Conservation (phyloP, 352 stramenopile genomes). For the Pythium folliculosum region DNA sequence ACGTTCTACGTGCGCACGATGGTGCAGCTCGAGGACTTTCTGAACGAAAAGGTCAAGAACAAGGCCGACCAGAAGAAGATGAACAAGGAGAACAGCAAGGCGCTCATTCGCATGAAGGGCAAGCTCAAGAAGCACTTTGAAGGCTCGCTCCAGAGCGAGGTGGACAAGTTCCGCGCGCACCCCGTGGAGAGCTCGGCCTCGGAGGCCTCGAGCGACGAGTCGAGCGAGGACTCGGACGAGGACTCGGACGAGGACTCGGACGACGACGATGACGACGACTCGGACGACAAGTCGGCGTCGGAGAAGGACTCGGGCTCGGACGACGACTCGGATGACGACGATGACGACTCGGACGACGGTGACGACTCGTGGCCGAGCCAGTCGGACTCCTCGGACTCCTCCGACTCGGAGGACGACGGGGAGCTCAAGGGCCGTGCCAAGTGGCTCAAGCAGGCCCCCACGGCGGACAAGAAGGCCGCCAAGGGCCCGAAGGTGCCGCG, state of each 20-base stretch:
- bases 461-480: conserved; percentile 33
- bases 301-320: conserved; percentile 36
- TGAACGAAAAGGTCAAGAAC: conserved; percentile 92
- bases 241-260: conserved; percentile 35
- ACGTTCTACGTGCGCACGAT: conserved; percentile 94
- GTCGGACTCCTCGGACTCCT: conserved; percentile 59
- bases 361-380: conserved; percentile 34
- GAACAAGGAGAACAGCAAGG: conserved; percentile 94
- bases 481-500: conserved; percentile 41
- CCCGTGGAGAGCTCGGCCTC: conserved; percentile 81
- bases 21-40: conserved; percentile 92
- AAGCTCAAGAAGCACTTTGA: conserved; percentile 97
- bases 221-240: conserved; percentile 39
- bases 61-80: conserved; percentile 98
- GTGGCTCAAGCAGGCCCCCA: conserved; percentile 94
- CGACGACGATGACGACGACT: conserved; percentile 40
- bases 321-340: conserved; percentile 38
- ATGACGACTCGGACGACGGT: conserved; percentile 29
- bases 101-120: conserved; percentile 97
- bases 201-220: conserved; percentile 44
- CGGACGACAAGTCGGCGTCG: conserved; percentile 24
- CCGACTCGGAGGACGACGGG: conserved; percentile 76
- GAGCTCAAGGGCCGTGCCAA: conserved; percentile 94
- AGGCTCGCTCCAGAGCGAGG: conserved; percentile 72
- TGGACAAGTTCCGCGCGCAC: conserved; percentile 92